Evolutionary conservation across 2,329 filamentous ascomycete genomes (phyloP).

Genomic region (Podosphaera aphanis): DNA sequence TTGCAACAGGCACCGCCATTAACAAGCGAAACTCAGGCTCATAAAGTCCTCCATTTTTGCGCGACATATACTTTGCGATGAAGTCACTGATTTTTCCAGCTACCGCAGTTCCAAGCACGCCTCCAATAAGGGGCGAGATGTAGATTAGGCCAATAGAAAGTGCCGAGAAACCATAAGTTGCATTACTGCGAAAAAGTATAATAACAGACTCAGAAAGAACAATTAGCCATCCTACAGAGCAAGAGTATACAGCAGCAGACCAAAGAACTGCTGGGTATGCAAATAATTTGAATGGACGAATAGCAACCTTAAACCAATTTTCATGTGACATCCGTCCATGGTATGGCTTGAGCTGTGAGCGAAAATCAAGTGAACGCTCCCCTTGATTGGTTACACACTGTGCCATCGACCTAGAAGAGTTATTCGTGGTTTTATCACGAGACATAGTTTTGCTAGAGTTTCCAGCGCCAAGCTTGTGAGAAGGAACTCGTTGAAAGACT

Average conservation of each 20-base stretch:
- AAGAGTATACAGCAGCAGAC: constrained; percentile 64
- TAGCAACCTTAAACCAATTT: constrained; percentile 53
- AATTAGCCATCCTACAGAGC: constrained; percentile 86
- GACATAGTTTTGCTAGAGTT: not conserved
- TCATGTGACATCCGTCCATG: constrained; percentile 59
- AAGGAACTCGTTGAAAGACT: not conserved
- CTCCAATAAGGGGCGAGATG: constrained; percentile 71
- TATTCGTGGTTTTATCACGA: not conserved
- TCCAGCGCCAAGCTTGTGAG: not conserved
- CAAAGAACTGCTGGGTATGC: constrained; percentile 76
- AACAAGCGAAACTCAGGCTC: constrained; percentile 82
- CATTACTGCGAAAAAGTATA: constrained; percentile 47
- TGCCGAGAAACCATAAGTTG: constrained; percentile 57
- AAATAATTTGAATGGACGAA: constrained; percentile 66
- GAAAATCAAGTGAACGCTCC: constrained; percentile 39
- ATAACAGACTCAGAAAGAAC: constrained; percentile 76
- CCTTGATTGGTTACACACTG: constrained; percentile 17
- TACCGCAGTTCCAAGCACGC: constrained; percentile 72
- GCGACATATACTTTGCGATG: constrained; percentile 60
- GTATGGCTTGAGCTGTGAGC: constrained; percentile 42
- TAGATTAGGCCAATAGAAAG: constrained; percentile 72
- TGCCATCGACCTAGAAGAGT: not conserved
- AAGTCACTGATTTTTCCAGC: constrained; percentile 73
- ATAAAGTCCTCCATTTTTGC: constrained; percentile 76
- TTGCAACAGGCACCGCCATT: constrained; percentile 59